Percentiles rank a stretch among this genome's conserved stretches.
Evolutionary conservation across 2,329 filamentous ascomycete species (phyloP).

Genomic region (Dichotomopilus funicola): DNA sequence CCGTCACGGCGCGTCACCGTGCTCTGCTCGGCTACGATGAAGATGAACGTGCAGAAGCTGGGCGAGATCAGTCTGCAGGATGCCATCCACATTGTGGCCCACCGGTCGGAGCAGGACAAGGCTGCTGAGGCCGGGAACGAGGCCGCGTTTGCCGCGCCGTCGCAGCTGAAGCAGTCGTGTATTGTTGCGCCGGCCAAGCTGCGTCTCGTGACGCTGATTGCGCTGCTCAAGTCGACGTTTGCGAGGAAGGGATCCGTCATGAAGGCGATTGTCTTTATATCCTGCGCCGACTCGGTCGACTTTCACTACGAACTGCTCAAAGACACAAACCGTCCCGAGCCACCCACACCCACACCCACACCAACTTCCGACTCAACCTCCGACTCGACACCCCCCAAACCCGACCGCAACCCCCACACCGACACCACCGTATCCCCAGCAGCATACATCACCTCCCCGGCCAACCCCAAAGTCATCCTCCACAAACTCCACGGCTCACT

Average conservation of each 20-base stretch:
- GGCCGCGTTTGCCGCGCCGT: conserved; percentile 68
- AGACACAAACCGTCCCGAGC: conserved; percentile 28
- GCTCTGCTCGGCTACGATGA: conserved; percentile 94
- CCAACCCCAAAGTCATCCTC: conserved; percentile 66
- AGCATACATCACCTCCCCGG: conserved; percentile 65
- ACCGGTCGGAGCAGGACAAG: conserved; percentile 44
- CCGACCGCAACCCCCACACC: conserved; percentile 24
- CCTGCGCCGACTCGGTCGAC: conserved; percentile 92
- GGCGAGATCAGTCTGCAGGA: conserved; percentile 94
- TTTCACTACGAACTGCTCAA: conserved; percentile 87
- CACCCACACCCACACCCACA: conserved; percentile 25
- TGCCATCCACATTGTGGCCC: conserved; percentile 75
- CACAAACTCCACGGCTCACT: conserved; percentile 91
- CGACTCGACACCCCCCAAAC: conserved; percentile 20
- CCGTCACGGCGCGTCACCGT: conserved; percentile 76
- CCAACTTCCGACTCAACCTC: conserved; percentile 1
- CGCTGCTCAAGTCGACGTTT: conserved; percentile 80
- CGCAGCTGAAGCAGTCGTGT: conserved; percentile 91
- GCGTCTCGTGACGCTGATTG: conserved; percentile 78
- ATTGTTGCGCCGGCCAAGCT: conserved; percentile 83
- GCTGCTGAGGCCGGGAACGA: conserved; percentile 42
- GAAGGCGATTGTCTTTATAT: conserved; percentile 96
- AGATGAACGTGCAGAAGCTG: conserved; percentile 90
- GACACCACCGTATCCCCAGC: conserved; percentile 59
- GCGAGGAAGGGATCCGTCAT: conserved; percentile 83